phyloP scores from a whole-genome alignment of 106 monocot genomes.

The Vanilla planifolia region DNA sequence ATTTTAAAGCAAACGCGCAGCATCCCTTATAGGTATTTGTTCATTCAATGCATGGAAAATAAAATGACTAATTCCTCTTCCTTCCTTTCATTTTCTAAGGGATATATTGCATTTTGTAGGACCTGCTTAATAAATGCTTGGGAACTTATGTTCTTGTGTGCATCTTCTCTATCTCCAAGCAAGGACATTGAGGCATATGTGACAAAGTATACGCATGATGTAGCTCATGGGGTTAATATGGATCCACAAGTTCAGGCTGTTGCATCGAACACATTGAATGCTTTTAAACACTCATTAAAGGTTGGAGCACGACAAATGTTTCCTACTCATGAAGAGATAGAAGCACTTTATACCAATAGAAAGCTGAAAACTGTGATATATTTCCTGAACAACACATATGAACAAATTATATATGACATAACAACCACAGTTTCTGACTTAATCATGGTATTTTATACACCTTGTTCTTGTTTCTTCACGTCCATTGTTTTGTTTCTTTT shows the following conservation, averaged over 20 bases:
- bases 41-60: conserved; percentile 3
- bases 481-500: neutral
- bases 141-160: conserved; percentile 94
- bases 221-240: conserved; percentile 66
- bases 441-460: conserved; percentile 96
- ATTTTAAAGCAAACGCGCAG: conserved; percentile 97
- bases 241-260: conserved; percentile 72
- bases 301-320: conserved; percentile 72
- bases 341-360: conserved; percentile 70
- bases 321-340: conserved; percentile 92
- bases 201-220: conserved; percentile 82
- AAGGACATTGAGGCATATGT: conserved; percentile 90
- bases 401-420: conserved; percentile 99
- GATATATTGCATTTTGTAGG: conserved; percentile 24
- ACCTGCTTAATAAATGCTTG: conserved; percentile 71
- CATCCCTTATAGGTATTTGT: conserved; percentile 74
- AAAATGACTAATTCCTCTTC: neutral
- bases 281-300: conserved; percentile 82
- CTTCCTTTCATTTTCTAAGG: conserved; percentile 7
- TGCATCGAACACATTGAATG: conserved; percentile 78
- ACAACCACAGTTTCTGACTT: conserved; percentile 95
- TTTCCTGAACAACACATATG: conserved; percentile 97
- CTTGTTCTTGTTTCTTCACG: conserved; percentile 4
- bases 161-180: conserved; percentile 90
- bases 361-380: conserved; percentile 96